A percentile compares a stretch with the other conserved stretches of the same genome.
Conservation (phyloP, 2,329 filamentous ascomycete species). For the Diplodia scrobiculata region DNA sequence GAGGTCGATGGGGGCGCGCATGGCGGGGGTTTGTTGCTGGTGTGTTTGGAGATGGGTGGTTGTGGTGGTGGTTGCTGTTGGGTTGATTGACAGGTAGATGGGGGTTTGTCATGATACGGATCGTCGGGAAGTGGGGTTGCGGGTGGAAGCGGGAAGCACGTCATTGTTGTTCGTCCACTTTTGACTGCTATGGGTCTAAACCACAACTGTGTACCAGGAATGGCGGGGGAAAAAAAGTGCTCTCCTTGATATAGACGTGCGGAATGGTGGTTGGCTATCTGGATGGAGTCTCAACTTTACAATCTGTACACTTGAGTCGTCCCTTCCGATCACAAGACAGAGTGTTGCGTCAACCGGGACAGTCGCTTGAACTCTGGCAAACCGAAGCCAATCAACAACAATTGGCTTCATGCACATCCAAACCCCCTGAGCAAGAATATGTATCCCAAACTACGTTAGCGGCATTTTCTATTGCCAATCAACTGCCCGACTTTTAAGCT, state of each 20-base stretch:
- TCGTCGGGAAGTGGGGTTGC: not conserved
- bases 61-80: not conserved
- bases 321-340: too few relatives aligned
- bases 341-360: too few relatives aligned
- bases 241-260: too few relatives aligned
- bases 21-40: not conserved
- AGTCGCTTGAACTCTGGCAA: too few relatives aligned
- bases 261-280: too few relatives aligned
- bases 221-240: too few relatives aligned
- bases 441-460: too few relatives aligned
- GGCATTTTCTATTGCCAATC: not conserved
- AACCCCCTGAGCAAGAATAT: too few relatives aligned
- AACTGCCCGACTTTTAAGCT: not conserved
- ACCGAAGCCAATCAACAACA: too few relatives aligned
- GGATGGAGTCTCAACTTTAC: too few relatives aligned
- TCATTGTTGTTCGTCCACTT: not conserved
- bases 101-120: not conserved
- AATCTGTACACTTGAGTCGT: too few relatives aligned
- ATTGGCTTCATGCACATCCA: too few relatives aligned
- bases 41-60: not conserved
- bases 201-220: not conserved
- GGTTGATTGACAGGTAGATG: not conserved
- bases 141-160: not conserved
- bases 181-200: not conserved
- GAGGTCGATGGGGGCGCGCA: conserved; percentile 59